Evolutionary conservation across 75 land plant genomes (phyloP).

Genomic region (Azolla pinnata): DNA sequence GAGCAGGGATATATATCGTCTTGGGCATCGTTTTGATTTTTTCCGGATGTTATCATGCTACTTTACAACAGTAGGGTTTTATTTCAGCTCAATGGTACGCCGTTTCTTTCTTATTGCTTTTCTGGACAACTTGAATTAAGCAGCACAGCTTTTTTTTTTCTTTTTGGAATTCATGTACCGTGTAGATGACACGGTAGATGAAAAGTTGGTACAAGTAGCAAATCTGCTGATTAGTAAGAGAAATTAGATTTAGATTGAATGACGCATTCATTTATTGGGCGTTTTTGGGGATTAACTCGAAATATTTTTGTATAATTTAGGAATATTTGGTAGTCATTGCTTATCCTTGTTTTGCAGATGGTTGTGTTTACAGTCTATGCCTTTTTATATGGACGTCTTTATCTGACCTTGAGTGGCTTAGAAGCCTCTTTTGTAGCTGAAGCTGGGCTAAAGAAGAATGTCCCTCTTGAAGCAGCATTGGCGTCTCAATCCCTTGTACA

Average conservation of each 20-base stretch:
- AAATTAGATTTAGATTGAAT: no score
- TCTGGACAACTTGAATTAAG: no score
- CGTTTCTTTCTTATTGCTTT: not conserved
- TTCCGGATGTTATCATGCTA: conserved; percentile 92
- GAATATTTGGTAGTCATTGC: conserved; percentile 54
- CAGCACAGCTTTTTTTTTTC: not conserved
- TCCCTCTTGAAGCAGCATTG: conserved; percentile 54
- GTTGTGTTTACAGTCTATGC: conserved; percentile 75
- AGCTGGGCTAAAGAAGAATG: conserved; percentile 36
- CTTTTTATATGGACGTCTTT: conserved; percentile 82
- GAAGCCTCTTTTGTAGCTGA: conserved; percentile 46
- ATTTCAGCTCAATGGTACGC: conserved; percentile 78
- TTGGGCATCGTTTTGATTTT: conserved; percentile 94
- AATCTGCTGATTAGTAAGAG: no score
- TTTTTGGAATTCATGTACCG: conserved; percentile 4
- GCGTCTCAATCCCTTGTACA: conserved; percentile 57
- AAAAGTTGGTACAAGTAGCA: no score
- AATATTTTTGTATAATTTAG: conserved; percentile 82
- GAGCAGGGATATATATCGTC: conserved; percentile 87
- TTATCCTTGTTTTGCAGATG: conserved; percentile 35
- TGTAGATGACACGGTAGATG: no score
- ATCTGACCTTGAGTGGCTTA: conserved; percentile 77
- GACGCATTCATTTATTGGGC: conserved; percentile 88
- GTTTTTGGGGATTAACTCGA: conserved; percentile 90
- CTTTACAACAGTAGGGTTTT: conserved; percentile 90